These are phyloP conservation scores for Neltuma alba DNA, from an alignment of 306 rosid genomes.

Conservation along the genomic window DNA sequence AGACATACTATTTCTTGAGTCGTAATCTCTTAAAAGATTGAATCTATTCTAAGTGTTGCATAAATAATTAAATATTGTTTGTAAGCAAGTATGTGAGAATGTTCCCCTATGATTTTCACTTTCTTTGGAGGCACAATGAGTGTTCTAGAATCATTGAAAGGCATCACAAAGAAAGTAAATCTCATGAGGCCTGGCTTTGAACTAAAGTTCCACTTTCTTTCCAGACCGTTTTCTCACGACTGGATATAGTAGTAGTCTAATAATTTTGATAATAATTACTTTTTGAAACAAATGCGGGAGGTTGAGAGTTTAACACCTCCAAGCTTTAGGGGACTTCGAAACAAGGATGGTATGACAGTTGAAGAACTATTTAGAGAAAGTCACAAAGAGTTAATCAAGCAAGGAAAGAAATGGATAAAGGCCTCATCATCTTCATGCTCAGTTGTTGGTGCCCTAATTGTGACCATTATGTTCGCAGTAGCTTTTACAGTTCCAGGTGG, in stretches of 20 bases:
- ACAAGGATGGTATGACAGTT: neutral
- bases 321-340: neutral
- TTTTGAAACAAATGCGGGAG: conserved; percentile 1
- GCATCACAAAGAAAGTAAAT: no score
- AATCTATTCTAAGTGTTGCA: no score
- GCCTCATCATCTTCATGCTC: neutral
- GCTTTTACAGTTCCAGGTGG: neutral
- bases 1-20: neutral
- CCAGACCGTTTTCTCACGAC: no score
- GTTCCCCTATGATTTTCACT: no score
- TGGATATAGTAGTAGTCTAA: no score
- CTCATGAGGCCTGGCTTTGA: no score
- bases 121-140: no score
- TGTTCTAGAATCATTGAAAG: no score
- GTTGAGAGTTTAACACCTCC: neutral
- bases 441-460: neutral
- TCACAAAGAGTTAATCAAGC: neutral
- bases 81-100: no score
- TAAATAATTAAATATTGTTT: no score
- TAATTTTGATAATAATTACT: neutral
- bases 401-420: conserved; percentile 29
- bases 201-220: no score
- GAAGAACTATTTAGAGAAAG: neutral
- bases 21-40: no score
- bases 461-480: neutral